phyloP scores from a whole-genome alignment of 2,329 filamentous ascomycete genomes.

The Cercospora brassicicola region DNA sequence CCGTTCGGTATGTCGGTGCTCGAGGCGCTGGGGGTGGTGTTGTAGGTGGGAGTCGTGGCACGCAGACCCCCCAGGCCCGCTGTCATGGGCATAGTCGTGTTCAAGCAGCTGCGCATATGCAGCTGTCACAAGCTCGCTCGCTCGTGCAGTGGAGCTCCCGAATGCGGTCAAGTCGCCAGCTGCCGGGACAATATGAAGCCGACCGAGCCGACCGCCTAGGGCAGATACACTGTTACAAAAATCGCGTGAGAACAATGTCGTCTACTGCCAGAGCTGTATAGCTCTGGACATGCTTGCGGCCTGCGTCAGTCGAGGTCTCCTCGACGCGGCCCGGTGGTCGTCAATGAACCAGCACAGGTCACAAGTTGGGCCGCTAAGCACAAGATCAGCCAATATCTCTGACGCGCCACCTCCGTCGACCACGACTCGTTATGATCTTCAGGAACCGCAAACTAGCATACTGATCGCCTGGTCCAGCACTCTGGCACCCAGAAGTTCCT shows the following conservation, averaged over 20 bases:
- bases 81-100: not conserved
- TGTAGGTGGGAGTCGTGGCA: not conserved
- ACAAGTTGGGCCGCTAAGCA: not conserved
- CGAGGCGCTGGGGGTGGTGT: not conserved
- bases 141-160: not conserved
- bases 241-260: not conserved
- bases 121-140: constrained; percentile 3
- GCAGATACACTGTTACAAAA: not conserved
- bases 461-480: not conserved
- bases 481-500: not conserved
- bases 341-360: not conserved
- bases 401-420: not conserved
- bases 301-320: not conserved
- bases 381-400: not conserved
- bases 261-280: not conserved
- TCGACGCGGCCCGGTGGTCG: not conserved
- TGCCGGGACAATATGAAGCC: not conserved
- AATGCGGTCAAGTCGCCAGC: not conserved
- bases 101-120: not conserved
- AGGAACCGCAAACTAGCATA: not conserved
- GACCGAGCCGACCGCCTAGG: not conserved
- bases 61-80: not conserved
- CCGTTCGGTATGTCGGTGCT: not conserved
- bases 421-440: not conserved
- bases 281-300: not conserved